A percentile compares a stretch with the other conserved stretches of the same genome.
Conservation (phyloP, 768 basidiomycete species). For the Pleurotus platypus region DNA sequence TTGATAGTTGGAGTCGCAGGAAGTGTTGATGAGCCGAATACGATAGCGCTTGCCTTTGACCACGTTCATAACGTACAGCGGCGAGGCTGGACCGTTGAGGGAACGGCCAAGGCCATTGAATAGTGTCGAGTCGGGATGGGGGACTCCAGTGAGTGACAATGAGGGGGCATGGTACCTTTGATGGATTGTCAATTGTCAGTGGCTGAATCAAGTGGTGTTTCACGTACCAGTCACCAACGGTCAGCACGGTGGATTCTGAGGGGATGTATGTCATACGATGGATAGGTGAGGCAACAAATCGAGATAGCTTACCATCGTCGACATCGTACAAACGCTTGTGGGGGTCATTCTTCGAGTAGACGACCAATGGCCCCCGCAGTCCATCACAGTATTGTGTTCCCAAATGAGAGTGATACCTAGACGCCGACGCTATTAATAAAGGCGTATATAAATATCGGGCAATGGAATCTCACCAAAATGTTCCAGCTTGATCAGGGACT, state of each 20-base stretch:
- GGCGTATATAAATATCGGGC: neutral
- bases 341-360: slow-evolving; percentile 31
- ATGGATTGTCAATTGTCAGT: neutral
- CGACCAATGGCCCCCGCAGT: slow-evolving; percentile 26
- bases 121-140: slow-evolving; percentile 14
- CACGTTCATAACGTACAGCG: slow-evolving; percentile 37
- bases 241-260: neutral
- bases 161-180: slow-evolving; percentile 5
- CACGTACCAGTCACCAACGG: neutral
- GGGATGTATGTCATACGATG: slow-evolving; percentile 19
- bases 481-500: slow-evolving; percentile 24
- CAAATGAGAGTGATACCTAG: slow-evolving; percentile 31
- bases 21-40: slow-evolving; percentile 39
- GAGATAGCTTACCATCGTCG: neutral
- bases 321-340: slow-evolving; percentile 25
- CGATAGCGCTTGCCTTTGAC: slow-evolving; percentile 39
- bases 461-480: slow-evolving; percentile 21
- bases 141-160: neutral
- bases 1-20: slow-evolving; percentile 29
- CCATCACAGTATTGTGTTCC: slow-evolving; percentile 40
- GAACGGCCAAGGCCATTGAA: slow-evolving; percentile 42
- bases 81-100: slow-evolving; percentile 24
- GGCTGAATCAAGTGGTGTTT: neutral
- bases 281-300: slow-evolving; percentile 9
- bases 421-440: neutral